These are phyloP conservation scores for Hibiscus mutabilis DNA, from an alignment of 345 rosid genomes.

Conservation along the genomic window DNA sequence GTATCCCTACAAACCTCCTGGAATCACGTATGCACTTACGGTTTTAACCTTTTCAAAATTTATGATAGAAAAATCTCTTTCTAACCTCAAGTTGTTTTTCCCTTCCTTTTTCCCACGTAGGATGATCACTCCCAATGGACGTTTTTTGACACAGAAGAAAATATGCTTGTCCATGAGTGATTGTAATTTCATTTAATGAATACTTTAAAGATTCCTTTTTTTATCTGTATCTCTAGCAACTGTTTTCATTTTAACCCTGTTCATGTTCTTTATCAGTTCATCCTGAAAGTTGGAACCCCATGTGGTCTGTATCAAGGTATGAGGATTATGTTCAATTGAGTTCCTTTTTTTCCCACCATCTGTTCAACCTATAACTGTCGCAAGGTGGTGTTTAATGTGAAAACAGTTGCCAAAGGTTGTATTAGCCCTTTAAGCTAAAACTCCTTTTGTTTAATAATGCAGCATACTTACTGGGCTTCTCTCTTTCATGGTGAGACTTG, in stretches of 20 bases:
- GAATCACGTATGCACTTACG: constrained; percentile 65
- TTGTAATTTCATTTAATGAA: constrained; percentile 43
- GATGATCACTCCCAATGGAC: constrained; percentile 97
- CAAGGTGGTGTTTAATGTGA: not conserved
- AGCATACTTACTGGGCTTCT: constrained; percentile 99
- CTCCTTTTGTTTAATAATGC: constrained; percentile 30
- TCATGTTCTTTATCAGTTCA: constrained; percentile 57
- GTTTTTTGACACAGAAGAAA: constrained; percentile 92
- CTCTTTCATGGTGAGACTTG: constrained; percentile 86
- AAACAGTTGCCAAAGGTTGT: not conserved
- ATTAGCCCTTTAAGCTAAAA: constrained; percentile 12
- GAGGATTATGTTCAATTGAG: constrained; percentile 8
- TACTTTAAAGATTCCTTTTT: constrained; percentile 5
- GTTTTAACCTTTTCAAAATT: constrained; percentile 6
- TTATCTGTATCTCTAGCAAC: not conserved
- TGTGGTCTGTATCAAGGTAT: constrained; percentile 99
- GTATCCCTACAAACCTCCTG: constrained; percentile 52
- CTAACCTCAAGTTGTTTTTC: not conserved
- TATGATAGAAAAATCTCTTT: not conserved
- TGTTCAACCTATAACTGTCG: not conserved
- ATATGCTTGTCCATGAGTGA: constrained; percentile 98
- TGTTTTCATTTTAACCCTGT: constrained; percentile 6
- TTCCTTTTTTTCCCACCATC: not conserved
- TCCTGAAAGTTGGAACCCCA: constrained; percentile 99
- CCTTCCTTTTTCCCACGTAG: constrained; percentile 34